These are phyloP conservation scores for Tetracladium maxilliforme DNA, from an alignment of 2,329 filamentous ascomycete species.

Conservation along the genomic window DNA sequence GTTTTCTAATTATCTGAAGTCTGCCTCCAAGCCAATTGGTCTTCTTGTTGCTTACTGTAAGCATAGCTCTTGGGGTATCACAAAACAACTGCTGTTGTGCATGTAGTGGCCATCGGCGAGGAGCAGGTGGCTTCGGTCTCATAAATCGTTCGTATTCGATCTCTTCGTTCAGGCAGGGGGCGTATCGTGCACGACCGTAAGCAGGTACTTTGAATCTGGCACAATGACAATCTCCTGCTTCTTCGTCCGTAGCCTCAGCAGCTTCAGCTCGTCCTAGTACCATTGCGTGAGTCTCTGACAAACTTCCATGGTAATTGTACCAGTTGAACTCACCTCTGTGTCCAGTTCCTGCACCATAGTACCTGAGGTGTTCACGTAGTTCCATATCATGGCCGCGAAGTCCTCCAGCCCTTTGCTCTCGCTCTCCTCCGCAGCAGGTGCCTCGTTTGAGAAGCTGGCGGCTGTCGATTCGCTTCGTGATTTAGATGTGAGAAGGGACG, in stretches of 20 bases:
- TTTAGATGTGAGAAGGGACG: slow-evolving; percentile 25
- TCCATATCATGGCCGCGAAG: slow-evolving; percentile 63
- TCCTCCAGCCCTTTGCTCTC: slow-evolving; percentile 48
- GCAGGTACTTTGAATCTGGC: slow-evolving; percentile 63
- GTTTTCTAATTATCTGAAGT: too few species aligned
- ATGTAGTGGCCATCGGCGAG: too few species aligned
- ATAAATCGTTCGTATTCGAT: too few species aligned
- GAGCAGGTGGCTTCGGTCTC: too few species aligned
- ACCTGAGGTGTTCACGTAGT: slow-evolving; percentile 55
- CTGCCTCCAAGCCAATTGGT: too few species aligned
- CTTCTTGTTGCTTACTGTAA: too few species aligned
- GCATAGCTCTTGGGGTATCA: too few species aligned
- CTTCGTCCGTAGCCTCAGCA: slow-evolving; percentile 65
- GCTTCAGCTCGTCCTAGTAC: slow-evolving; percentile 55
- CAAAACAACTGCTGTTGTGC: too few species aligned
- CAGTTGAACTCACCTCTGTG: too few species aligned
- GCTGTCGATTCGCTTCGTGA: slow-evolving; percentile 5
- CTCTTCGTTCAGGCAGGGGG: slow-evolving; percentile 37
- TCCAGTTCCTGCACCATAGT: slow-evolving; percentile 60
- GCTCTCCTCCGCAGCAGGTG: slow-evolving; percentile 3
- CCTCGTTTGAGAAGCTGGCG: slow-evolving; percentile 2
- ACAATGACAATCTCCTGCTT: slow-evolving; percentile 77
- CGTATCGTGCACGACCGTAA: slow-evolving; percentile 73
- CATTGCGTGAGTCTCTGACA: too few species aligned
- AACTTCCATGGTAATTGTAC: too few species aligned